Percentiles rank a stretch among this genome's conserved stretches.
Evolutionary conservation across 2,329 filamentous ascomycete species (phyloP).

Genomic region (Geosmithia putterillii): DNA sequence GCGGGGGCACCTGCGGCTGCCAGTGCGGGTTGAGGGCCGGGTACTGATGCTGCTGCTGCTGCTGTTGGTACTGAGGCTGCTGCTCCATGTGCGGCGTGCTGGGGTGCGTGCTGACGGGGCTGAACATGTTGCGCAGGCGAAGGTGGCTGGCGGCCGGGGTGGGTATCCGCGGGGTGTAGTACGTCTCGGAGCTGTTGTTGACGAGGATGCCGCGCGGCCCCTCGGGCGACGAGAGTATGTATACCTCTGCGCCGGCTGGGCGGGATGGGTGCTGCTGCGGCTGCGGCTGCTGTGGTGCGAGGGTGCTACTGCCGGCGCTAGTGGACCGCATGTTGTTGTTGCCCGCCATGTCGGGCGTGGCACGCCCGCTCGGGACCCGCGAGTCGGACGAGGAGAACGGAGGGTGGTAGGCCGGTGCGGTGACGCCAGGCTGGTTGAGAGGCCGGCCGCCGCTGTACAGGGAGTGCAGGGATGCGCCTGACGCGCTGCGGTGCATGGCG

Average conservation of each 20-base stretch:
- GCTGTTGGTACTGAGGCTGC: conserved; percentile 6
- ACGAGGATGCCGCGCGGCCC: conserved; percentile 47
- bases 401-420: conserved; percentile 24
- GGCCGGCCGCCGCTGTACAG: conserved; percentile 18
- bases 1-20: neutral
- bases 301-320: conserved; percentile 13
- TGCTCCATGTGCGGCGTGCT: neutral
- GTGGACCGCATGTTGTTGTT: conserved; percentile 17
- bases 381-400: conserved; percentile 20
- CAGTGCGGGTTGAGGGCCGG: neutral
- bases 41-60: neutral
- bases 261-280: too few species aligned
- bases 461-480: conserved; percentile 31
- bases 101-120: neutral
- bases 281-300: conserved; percentile 10
- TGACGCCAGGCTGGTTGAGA: conserved; percentile 25
- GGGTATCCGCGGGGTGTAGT: conserved; percentile 31
- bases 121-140: conserved; percentile 9
- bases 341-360: conserved; percentile 28
- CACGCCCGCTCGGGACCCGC: conserved; percentile 30
- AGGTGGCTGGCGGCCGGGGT: conserved; percentile 12
- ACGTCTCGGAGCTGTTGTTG: conserved; percentile 37
- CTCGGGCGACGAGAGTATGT: conserved; percentile 46
- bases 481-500: conserved; percentile 35
- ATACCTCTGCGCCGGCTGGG: conserved; percentile 41